Percentiles rank a stretch among this genome's conserved stretches.
These are phyloP conservation scores for Plantago ovata DNA, from an alignment of 257 asterid genomes.

Conservation along the genomic window DNA sequence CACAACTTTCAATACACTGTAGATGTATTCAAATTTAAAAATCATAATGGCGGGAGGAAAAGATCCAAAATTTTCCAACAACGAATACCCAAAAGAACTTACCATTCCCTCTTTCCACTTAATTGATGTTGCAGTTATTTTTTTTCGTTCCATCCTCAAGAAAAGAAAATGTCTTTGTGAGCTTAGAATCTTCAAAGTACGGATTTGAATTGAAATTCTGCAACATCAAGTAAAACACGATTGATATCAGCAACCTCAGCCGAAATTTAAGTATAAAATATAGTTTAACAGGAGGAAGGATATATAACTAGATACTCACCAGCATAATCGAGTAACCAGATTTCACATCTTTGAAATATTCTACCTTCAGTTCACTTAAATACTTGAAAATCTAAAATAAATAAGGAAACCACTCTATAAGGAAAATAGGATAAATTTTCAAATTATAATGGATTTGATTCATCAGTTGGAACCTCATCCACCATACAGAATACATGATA, in stretches of 20 bases:
- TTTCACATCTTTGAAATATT: constrained; percentile 86
- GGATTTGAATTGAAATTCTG: constrained; percentile 86
- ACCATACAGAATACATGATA: no score
- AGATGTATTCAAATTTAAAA: constrained; percentile 23
- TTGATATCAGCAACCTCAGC: no score
- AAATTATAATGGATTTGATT: not conserved
- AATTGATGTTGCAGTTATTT: constrained; percentile 72
- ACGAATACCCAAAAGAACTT: no score
- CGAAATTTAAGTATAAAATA: no score
- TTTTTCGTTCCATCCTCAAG: constrained; percentile 82
- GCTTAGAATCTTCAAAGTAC: constrained; percentile 70
- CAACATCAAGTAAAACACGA: constrained; percentile 9
- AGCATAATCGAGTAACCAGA: constrained; percentile 83
- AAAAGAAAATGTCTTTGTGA: constrained; percentile 77
- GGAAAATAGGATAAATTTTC: constrained; percentile 10
- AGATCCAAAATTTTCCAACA: no score
- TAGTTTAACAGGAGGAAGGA: not conserved
- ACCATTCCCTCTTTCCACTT: constrained; percentile 96
- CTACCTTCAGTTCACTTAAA: constrained; percentile 78
- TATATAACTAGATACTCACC: constrained; percentile 51
- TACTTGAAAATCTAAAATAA: constrained; percentile 70
- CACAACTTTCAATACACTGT: constrained; percentile 78
- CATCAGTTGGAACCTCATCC: no score
- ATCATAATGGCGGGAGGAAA: no score
- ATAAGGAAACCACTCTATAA: constrained; percentile 13